Conservation (phyloP, 2,329 filamentous ascomycete species). For the Colletotrichum camelliae region DNA sequence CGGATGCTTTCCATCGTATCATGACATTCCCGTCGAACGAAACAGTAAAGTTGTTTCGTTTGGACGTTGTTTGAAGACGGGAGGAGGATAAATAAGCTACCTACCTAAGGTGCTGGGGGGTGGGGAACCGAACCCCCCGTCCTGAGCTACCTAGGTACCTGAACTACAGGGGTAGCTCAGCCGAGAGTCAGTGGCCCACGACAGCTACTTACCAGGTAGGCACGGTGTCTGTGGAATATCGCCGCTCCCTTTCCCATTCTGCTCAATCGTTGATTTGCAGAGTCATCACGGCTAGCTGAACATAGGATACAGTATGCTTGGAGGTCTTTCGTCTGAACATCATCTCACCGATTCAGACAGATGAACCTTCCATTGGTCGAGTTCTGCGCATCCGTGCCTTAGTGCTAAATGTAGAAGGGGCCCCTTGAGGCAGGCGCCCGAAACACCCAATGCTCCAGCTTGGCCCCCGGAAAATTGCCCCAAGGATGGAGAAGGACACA, state of each 20-base stretch:
- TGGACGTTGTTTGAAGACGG: background rate
- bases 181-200: background rate
- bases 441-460: constrained; percentile 21
- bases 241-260: background rate
- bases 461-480: constrained; percentile 2
- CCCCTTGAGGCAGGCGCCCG: background rate
- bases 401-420: background rate
- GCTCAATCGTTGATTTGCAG: background rate
- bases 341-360: background rate
- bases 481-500: constrained; percentile 15
- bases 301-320: background rate
- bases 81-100: background rate
- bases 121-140: background rate
- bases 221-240: background rate
- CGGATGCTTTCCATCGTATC: background rate
- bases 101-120: background rate
- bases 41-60: background rate
- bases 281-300: background rate
- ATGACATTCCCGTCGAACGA: background rate
- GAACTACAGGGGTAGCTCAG: background rate
- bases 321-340: background rate
- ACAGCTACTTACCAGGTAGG: background rate
- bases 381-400: background rate
- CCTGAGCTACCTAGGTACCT: background rate
- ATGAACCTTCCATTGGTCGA: background rate